These are phyloP conservation scores for Clathrus columnatus DNA, from an alignment of 768 basidiomycete genomes.

Conservation along the genomic window DNA sequence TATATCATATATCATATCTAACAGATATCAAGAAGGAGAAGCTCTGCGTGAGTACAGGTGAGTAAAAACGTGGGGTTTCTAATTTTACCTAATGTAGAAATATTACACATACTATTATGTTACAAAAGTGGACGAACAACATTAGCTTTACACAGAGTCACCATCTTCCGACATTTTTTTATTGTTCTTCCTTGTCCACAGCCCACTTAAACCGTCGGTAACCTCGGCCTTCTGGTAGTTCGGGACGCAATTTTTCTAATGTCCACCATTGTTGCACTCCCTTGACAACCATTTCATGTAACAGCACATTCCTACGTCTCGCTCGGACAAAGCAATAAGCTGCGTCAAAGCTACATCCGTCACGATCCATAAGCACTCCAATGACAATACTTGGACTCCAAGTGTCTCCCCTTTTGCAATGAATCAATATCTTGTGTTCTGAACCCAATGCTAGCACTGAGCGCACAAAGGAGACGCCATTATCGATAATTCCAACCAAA, in stretches of 20 bases:
- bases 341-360: background rate
- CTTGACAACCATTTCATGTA: background rate
- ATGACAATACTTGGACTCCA: conserved; percentile 6
- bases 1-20: too few species aligned
- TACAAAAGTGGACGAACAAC: background rate
- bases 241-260: background rate
- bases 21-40: too few species aligned
- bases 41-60: too few species aligned
- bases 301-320: background rate
- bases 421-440: background rate
- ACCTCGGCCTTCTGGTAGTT: conserved; percentile 2
- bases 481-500: background rate
- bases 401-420: background rate
- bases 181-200: background rate
- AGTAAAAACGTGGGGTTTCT: too few species aligned
- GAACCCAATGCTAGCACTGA: background rate
- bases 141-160: background rate
- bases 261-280: conserved; percentile 3
- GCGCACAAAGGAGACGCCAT: background rate
- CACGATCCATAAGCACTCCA: background rate
- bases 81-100: too few species aligned
- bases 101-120: background rate
- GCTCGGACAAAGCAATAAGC: background rate
- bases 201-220: background rate
- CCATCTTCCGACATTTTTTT: background rate